phyloP scores from a whole-genome alignment of 2,329 filamentous ascomycete genomes.

The Ascocoryne sarcoides region DNA sequence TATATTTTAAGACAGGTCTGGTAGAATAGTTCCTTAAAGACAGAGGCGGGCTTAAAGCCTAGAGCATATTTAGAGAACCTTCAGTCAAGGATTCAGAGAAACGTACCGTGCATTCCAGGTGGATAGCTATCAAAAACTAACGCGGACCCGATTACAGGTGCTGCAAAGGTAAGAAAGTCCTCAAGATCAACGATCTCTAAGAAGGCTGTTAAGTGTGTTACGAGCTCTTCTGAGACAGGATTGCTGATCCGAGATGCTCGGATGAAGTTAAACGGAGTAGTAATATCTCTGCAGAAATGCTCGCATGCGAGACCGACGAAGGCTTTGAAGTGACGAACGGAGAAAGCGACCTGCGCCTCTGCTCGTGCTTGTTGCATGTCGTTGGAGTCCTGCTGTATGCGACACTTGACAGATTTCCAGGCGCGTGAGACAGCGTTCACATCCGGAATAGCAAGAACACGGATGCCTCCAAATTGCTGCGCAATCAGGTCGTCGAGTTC shows the following conservation, averaged over 20 bases:
- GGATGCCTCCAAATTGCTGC: slow-evolving; percentile 3
- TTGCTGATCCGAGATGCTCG: slow-evolving; percentile 4
- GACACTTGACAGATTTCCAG: not conserved
- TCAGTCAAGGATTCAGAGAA: not conserved
- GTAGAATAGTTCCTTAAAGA: not conserved
- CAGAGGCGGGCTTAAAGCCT: not conserved
- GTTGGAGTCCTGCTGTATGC: slow-evolving; percentile 5
- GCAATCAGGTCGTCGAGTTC: slow-evolving; percentile 1
- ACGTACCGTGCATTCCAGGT: slow-evolving; percentile 15
- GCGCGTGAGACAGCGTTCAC: not conserved
- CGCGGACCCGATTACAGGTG: slow-evolving; percentile 13
- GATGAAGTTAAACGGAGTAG: slow-evolving; percentile 7
- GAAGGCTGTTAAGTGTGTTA: slow-evolving; percentile 5
- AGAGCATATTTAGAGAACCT: not conserved
- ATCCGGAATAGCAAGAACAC: slow-evolving; percentile 3
- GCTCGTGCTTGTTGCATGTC: slow-evolving; percentile 1
- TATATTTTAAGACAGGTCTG: not conserved
- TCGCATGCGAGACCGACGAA: slow-evolving; percentile 7
- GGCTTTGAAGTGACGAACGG: slow-evolving; percentile 5
- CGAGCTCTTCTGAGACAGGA: slow-evolving; percentile 5
- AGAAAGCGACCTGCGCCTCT: slow-evolving; percentile 4
- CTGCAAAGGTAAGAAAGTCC: slow-evolving; percentile 9
- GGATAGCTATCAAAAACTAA: slow-evolving; percentile 19
- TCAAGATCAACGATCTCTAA: slow-evolving; percentile 1
- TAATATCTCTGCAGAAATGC: slow-evolving; percentile 4